Percentiles rank a stretch among this genome's conserved stretches.
Conservation (phyloP, 208 protist species). For the Leptomonas pyrrhocoris region DNA sequence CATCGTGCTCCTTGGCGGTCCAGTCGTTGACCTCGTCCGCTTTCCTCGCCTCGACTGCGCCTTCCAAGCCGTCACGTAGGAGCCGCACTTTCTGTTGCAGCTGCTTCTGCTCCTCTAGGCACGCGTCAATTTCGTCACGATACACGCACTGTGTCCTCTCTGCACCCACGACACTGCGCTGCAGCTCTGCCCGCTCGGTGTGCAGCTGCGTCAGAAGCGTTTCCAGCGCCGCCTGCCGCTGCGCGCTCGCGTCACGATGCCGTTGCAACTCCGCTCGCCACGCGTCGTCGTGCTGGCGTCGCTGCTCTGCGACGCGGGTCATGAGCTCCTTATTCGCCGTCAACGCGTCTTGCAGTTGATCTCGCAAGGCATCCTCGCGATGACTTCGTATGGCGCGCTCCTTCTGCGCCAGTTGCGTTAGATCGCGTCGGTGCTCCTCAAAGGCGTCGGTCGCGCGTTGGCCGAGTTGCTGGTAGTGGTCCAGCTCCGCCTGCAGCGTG, state of each 20-base stretch:
- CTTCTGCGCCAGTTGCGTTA: conserved; percentile 70
- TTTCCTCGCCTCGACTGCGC: background rate
- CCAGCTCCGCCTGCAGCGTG: conserved; percentile 57
- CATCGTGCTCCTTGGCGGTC: background rate
- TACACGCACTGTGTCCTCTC: conserved; percentile 20
- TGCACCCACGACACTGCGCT: conserved; percentile 26
- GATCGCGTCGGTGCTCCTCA: conserved; percentile 70
- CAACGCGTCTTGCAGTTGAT: conserved; percentile 44
- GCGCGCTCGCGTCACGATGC: conserved; percentile 17
- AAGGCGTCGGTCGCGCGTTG: conserved; percentile 49
- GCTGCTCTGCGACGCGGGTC: conserved; percentile 29
- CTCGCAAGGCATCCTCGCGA: conserved; percentile 61
- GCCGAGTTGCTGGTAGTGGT: conserved; percentile 50
- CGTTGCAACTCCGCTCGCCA: conserved; percentile 34
- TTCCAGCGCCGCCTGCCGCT: conserved; percentile 23
- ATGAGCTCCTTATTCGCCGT: conserved; percentile 33
- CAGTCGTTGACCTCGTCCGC: background rate
- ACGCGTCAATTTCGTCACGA: conserved; percentile 12
- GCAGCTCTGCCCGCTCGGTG: conserved; percentile 31
- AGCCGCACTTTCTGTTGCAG: conserved; percentile 24
- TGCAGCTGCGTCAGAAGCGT: conserved; percentile 37
- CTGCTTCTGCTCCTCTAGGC: conserved; percentile 33
- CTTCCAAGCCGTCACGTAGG: conserved; percentile 5
- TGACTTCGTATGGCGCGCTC: conserved; percentile 60
- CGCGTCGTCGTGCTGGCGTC: conserved; percentile 21